These are phyloP conservation scores for Halenospora varia DNA, from an alignment of 495 filamentous ascomycete genomes.

Conservation along the genomic window DNA sequence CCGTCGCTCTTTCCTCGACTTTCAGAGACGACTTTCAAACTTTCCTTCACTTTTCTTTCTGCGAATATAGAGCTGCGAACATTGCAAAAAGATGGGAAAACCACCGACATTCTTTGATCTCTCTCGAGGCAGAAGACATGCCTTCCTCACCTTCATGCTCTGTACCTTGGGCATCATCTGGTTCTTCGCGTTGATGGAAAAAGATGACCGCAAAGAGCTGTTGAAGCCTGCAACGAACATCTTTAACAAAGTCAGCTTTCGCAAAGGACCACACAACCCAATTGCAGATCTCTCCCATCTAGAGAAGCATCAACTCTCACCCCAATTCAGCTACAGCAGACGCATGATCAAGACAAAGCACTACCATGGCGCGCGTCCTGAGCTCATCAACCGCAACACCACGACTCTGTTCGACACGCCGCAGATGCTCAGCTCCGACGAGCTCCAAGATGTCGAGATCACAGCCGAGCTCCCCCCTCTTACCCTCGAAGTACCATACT, in stretches of 20 bases:
- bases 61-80: neutral
- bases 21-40: neutral
- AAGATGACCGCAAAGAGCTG: neutral
- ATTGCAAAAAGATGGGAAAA: neutral
- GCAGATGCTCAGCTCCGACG: neutral
- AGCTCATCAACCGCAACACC: conserved; percentile 12
- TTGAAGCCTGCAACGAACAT: neutral
- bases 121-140: neutral
- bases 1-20: neutral
- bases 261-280: neutral
- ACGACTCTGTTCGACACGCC: conserved; percentile 3
- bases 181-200: neutral
- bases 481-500: conserved; percentile 6
- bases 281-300: conserved; percentile 12
- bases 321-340: conserved; percentile 12
- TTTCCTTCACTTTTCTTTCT: neutral
- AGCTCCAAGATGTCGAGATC: conserved; percentile 3
- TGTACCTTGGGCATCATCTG: neutral
- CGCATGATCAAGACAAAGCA: conserved; percentile 11
- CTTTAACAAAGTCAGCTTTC: too few relatives aligned
- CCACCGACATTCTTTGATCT: neutral
- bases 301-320: neutral
- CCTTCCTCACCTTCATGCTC: neutral
- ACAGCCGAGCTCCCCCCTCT: neutral
- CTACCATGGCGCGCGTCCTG: conserved; percentile 1